These are phyloP conservation scores for Bacidia rubella DNA, from an alignment of 495 filamentous ascomycete genomes.

Conservation along the genomic window DNA sequence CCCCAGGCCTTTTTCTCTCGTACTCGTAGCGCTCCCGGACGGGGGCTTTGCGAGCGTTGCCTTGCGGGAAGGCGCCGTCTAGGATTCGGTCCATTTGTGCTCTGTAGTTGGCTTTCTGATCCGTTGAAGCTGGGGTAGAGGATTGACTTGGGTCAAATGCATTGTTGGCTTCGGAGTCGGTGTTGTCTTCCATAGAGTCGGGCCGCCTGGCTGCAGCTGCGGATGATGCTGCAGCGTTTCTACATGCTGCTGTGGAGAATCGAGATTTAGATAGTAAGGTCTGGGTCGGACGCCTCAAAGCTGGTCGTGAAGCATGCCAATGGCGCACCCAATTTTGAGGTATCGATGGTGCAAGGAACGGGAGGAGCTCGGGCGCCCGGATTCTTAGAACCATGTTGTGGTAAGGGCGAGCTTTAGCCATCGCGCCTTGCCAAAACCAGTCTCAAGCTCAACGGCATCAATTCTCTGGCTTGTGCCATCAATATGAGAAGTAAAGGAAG, in stretches of 20 bases:
- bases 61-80: background rate
- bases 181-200: background rate
- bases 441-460: no score
- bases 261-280: background rate
- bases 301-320: background rate
- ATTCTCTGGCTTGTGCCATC: no score
- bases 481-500: no score
- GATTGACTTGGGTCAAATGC: background rate
- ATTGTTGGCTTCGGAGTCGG: background rate
- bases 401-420: background rate
- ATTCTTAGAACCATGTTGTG: slow-evolving; percentile 20
- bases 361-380: slow-evolving; percentile 16
- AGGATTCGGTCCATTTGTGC: background rate
- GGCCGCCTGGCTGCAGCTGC: background rate
- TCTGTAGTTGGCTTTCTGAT: background rate
- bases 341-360: slow-evolving; percentile 19
- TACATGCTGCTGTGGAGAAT: background rate
- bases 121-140: background rate
- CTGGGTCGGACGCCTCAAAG: background rate
- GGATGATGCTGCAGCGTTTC: background rate
- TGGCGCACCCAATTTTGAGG: slow-evolving; percentile 5
- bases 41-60: background rate
- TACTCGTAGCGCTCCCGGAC: background rate
- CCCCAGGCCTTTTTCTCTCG: background rate
- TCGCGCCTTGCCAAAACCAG: background rate